Conservation (phyloP, 495 filamentous ascomycete species). For the Ascodesmis nigricans region DNA sequence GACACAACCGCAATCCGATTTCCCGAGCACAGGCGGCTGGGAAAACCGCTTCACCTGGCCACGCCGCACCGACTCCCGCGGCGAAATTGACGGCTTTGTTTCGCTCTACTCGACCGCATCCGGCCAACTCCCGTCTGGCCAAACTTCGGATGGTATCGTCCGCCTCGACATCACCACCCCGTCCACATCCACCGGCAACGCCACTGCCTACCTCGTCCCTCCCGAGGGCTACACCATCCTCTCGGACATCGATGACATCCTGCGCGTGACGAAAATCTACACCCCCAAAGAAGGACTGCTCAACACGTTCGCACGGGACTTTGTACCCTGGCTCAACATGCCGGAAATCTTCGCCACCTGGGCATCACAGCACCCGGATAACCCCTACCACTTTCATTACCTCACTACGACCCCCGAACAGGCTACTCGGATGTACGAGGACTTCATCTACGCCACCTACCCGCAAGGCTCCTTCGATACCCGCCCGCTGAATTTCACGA, state of each 20-base stretch:
- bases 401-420: constrained; percentile 69
- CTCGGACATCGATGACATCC: constrained; percentile 60
- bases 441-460: constrained; percentile 50
- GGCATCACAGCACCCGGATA: constrained; percentile 9
- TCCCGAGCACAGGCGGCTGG: constrained; percentile 22
- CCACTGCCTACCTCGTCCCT: constrained; percentile 55
- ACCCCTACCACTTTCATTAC: constrained; percentile 55
- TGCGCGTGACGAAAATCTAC: constrained; percentile 67
- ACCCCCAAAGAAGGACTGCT: constrained; percentile 46
- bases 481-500: constrained; percentile 57
- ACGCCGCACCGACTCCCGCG: constrained; percentile 22
- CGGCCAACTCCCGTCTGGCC: constrained; percentile 23
- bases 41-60: constrained; percentile 22
- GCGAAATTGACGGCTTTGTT: constrained; percentile 51
- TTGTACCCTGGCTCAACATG: constrained; percentile 57
- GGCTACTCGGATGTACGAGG: constrained; percentile 53
- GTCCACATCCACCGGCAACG: constrained; percentile 30
- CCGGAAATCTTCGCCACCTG: constrained; percentile 24
- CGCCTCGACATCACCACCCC: constrained; percentile 42
- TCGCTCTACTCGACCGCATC: constrained; percentile 30
- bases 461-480: constrained; percentile 49
- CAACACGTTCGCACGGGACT: constrained; percentile 53
- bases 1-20: constrained; percentile 3
- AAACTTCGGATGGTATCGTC: constrained; percentile 43
- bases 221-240: constrained; percentile 42